Percentiles rank a stretch among this genome's conserved stretches.
phyloP scores from a whole-genome alignment of 1,284 basidiomycete species.

The Microbotryum scabiosae region DNA sequence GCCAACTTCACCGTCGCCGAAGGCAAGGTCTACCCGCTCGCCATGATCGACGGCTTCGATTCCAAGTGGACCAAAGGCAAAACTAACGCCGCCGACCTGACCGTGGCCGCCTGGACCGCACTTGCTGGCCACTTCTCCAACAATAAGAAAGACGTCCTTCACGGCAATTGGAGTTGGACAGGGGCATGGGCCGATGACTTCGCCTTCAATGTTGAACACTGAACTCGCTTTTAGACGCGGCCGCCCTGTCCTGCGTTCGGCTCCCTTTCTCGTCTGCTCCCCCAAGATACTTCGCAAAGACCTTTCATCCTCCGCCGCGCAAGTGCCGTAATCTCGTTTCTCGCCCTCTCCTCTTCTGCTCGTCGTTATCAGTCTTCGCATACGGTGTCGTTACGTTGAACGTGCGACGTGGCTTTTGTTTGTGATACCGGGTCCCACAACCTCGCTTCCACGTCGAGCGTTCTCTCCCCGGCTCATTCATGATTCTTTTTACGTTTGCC shows the following conservation, averaged over 20 bases:
- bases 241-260: not conserved
- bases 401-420: too few relatives aligned
- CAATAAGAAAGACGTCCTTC: not conserved
- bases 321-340: too few relatives aligned
- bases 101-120: not conserved
- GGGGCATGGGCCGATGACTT: not conserved
- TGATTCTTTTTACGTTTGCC: too few relatives aligned
- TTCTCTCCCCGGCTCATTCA: too few relatives aligned
- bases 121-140: not conserved
- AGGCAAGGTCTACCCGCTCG: not conserved
- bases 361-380: too few relatives aligned
- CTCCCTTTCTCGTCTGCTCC: not conserved
- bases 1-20: not conserved
- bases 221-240: not conserved
- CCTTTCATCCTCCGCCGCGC: too few relatives aligned
- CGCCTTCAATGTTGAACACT: not conserved
- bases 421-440: too few relatives aligned
- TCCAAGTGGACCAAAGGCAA: not conserved
- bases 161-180: not conserved
- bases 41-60: not conserved
- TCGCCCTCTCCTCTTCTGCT: too few relatives aligned
- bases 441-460: too few relatives aligned
- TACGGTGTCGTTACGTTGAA: too few relatives aligned
- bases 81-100: not conserved
- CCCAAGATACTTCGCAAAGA: too few relatives aligned